Evolutionary conservation across 345 rosid genomes (phyloP).

Genomic region (Murraya koenigii): DNA sequence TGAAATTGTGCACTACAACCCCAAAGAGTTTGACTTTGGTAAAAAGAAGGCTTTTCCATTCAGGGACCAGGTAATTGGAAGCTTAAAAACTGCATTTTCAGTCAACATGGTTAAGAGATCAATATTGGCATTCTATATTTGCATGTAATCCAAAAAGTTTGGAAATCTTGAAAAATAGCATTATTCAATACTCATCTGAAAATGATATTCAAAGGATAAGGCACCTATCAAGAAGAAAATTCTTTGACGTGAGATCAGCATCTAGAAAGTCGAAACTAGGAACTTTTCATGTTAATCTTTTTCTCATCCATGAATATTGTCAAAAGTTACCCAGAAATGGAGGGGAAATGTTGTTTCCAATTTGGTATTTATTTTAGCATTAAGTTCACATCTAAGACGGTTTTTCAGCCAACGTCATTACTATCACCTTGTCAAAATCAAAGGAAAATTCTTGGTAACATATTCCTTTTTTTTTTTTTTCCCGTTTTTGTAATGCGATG

Average conservation of each 20-base stretch:
- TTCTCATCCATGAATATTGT: not conserved
- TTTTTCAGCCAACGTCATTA: not conserved
- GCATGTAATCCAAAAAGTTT: not conserved
- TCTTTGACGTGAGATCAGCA: not conserved
- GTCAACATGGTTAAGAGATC: not conserved
- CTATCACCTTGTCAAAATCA: not conserved
- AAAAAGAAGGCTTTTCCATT: constrained; percentile 98
- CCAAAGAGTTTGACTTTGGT: constrained; percentile 89
- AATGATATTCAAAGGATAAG: not conserved
- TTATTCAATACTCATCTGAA: not conserved
- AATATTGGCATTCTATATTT: not conserved
- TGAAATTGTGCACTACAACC: constrained; percentile 78
- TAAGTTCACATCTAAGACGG: not conserved
- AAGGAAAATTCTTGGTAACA: not conserved
- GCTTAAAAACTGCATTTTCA: not conserved
- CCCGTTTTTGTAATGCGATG: constrained; percentile 20
- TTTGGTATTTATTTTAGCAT: not conserved
- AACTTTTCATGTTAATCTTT: not conserved
- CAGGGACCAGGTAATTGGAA: constrained; percentile 79
- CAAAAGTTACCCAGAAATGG: not conserved
- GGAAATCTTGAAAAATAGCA: not conserved
- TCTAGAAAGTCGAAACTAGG: not conserved
- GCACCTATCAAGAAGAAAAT: not conserved
- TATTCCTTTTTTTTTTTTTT: not conserved
- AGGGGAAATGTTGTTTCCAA: not conserved